phyloP scores from a whole-genome alignment of 2,329 filamentous ascomycete species.

The Aureobasidium pullulans region DNA sequence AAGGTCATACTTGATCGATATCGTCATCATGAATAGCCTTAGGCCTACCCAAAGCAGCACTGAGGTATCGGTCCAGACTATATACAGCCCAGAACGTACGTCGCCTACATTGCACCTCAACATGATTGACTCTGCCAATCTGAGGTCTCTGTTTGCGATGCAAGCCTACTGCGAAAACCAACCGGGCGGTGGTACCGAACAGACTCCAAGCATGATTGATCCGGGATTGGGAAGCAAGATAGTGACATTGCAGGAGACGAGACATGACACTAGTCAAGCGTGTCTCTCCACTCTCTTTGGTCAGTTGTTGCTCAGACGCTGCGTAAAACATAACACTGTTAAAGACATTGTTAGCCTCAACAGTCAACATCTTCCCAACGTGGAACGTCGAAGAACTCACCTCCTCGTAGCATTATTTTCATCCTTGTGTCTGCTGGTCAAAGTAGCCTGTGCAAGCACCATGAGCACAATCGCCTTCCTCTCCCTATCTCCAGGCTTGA shows the following conservation, averaged over 20 bases:
- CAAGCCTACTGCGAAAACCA: slow-evolving; percentile 18
- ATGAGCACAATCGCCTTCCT: slow-evolving; percentile 2
- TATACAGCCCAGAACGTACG: slow-evolving; percentile 58
- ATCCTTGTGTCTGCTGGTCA: neutral
- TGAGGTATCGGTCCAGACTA: slow-evolving; percentile 55
- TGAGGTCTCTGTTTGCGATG: slow-evolving; percentile 8
- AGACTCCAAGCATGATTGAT: slow-evolving; percentile 30
- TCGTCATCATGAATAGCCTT: slow-evolving; percentile 56
- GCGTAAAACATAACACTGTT: neutral
- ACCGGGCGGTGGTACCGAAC: slow-evolving; percentile 22
- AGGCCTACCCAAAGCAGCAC: slow-evolving; percentile 56
- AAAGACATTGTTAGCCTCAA: neutral
- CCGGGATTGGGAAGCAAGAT: slow-evolving; percentile 16
- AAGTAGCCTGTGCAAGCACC: neutral
- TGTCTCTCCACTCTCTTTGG: slow-evolving; percentile 15
- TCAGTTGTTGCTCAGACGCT: neutral
- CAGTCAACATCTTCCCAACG: neutral
- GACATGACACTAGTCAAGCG: slow-evolving; percentile 16
- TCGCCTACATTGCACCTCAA: slow-evolving; percentile 46
- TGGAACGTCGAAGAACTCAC: neutral
- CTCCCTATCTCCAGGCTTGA: neutral
- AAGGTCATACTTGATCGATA: slow-evolving; percentile 36
- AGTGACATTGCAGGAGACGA: slow-evolving; percentile 17
- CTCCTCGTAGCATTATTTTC: neutral
- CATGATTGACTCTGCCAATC: slow-evolving; percentile 30